phyloP scores from a whole-genome alignment of 345 rosid genomes.

The Populus tremula region DNA sequence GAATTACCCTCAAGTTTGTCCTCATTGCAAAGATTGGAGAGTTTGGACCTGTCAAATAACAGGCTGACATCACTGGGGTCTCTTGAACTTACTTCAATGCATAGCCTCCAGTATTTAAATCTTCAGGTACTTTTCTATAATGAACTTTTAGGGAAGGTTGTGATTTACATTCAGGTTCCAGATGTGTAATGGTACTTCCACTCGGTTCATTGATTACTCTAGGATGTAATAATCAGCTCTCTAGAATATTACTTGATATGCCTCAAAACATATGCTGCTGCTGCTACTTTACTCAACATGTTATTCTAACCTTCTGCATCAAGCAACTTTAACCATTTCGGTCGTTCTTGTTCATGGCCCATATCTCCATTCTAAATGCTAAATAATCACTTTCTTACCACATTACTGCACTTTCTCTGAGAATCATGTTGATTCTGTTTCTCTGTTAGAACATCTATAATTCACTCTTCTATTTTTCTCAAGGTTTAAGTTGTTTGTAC shows the following conservation, averaged over 20 bases:
- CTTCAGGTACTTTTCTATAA: constrained; percentile 61
- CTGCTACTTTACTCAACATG: neutral
- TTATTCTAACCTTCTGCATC: neutral
- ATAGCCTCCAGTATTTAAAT: constrained; percentile 58
- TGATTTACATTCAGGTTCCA: neutral
- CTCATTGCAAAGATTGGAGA: constrained; percentile 65
- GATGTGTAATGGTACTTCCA: neutral
- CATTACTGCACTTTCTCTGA: neutral
- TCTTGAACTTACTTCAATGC: constrained; percentile 69
- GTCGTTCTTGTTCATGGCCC: neutral
- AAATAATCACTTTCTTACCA: neutral
- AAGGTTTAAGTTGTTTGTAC: neutral
- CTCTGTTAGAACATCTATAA: neutral
- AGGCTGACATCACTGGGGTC: constrained; percentile 69
- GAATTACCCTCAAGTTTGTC: constrained; percentile 63
- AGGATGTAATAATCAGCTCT: neutral
- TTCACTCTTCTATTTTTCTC: neutral
- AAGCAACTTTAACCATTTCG: neutral
- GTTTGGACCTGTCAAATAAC: constrained; percentile 79
- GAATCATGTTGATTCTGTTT: neutral
- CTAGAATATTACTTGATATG: neutral
- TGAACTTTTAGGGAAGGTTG: neutral
- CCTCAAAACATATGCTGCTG: neutral
- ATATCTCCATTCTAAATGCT: neutral
- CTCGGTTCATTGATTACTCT: neutral